A percentile compares a stretch with the other conserved stretches of the same genome.
phyloP scores from a whole-genome alignment of 164 flowering plant species.

The Aristolochia contorta region DNA sequence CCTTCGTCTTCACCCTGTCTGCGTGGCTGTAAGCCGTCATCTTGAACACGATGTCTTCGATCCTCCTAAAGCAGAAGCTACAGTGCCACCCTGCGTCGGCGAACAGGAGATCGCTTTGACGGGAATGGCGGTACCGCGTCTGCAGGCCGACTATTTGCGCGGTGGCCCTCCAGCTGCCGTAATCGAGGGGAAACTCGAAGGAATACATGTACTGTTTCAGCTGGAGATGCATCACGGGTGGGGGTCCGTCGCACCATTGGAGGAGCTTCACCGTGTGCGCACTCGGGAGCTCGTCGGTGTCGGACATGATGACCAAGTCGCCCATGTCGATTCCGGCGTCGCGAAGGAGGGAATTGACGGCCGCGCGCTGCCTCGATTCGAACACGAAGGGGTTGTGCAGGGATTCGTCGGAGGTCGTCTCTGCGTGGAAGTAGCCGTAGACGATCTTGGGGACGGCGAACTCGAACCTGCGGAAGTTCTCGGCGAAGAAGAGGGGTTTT shows the following conservation, averaged over 20 bases:
- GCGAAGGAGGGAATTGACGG: conserved; percentile 22
- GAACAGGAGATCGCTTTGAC: conserved; percentile 25
- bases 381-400: conserved; percentile 10
- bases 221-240: conserved; percentile 34
- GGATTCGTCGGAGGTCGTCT: not conserved
- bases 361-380: conserved; percentile 18
- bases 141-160: conserved; percentile 18
- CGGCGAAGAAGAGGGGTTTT: conserved; percentile 24
- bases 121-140: conserved; percentile 28
- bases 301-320: conserved; percentile 39
- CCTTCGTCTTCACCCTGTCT: conserved; percentile 23
- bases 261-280: conserved; percentile 29
- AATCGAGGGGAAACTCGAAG: conserved; percentile 41
- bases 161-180: conserved; percentile 34
- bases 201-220: conserved; percentile 34
- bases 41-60: conserved; percentile 33
- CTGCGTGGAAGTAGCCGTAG: conserved; percentile 10
- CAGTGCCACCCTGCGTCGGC: conserved; percentile 50
- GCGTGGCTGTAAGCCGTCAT: conserved; percentile 49
- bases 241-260: conserved; percentile 38
- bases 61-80: conserved; percentile 33
- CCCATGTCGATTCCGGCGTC: conserved; percentile 27
- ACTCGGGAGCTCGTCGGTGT: conserved; percentile 41
- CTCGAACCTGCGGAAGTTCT: conserved; percentile 15
- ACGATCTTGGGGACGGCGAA: conserved; percentile 17